Evolutionary conservation across 345 rosid species (phyloP), one percentile per base, ranked within the genome.

Genomic region (Rhodomyrtus tomentosa): DNA sequence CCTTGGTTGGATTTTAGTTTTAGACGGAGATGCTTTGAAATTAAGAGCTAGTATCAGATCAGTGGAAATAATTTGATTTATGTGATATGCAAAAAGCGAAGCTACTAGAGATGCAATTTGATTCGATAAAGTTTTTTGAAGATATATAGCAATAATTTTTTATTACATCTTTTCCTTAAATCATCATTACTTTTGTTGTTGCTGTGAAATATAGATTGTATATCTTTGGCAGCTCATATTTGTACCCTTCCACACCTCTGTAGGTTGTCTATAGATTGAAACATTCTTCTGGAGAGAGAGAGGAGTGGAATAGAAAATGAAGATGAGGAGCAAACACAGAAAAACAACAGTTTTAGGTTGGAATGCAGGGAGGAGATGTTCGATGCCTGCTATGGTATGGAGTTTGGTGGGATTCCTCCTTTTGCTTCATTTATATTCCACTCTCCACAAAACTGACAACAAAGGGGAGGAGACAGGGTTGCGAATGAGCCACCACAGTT

Each of bases 321-420:
- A 92, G 93, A 86, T 90, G 91, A 94, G 94, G 93, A 93, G 90
- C 94, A 92, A 92, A 92, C 87, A 91, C 95, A 91, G 91, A 91
- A 95, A 91, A 91, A 83, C 96, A 90, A 93, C 92, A 52, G 81
- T 92, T 91, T 91, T 92, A 90, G 88, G 82, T 91, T 93, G 92
- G 92, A 93, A 90, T 94, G 93, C 93, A 89, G 93, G 98, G 87
- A 91, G 89, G 91, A 93, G 94, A 94, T 91, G 91, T 85, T 92
- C 97, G 79, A 50, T 83, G 50, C 87, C 95, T 82, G 83, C 86
- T 62, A 82, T 92, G 11, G 84, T 95, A 20, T 96, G 98, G 94
- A 93, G 90, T 87, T 87, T 96, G 87, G 93, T 94, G 40, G 98
- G 97, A 22, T 91, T 95, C 84, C 85, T 95, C 84, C 84, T 94